phyloP scores from a whole-genome alignment of 2,329 filamentous ascomycete species.

The Amauroascus verrucosus region DNA sequence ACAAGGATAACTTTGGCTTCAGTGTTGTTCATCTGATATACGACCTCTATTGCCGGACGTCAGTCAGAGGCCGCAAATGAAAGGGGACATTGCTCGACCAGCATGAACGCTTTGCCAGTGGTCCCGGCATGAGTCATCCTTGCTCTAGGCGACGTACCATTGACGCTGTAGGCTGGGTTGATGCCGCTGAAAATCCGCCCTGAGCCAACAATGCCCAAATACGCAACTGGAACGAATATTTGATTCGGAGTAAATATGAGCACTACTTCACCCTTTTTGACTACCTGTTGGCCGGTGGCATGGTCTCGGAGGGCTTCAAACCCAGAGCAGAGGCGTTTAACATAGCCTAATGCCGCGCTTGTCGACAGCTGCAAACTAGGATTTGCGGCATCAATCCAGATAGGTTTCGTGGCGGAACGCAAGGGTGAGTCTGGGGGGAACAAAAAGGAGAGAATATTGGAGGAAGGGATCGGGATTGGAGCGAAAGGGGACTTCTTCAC shows the following conservation, averaged over 20 bases:
- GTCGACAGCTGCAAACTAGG: slow-evolving; percentile 39
- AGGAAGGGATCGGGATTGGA: slow-evolving; percentile 13
- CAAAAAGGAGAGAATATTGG: slow-evolving; percentile 16
- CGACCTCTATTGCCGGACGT: slow-evolving; percentile 33
- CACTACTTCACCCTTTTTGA: slow-evolving; percentile 40
- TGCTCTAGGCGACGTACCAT: slow-evolving; percentile 3
- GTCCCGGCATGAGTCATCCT: not conserved
- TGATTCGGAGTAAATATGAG: slow-evolving; percentile 48
- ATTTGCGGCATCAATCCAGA: slow-evolving; percentile 47
- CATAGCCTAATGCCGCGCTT: slow-evolving; percentile 41
- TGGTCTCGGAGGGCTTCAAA: slow-evolving; percentile 31
- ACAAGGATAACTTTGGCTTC: slow-evolving; percentile 42
- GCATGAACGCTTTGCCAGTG: not conserved
- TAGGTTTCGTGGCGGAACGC: slow-evolving; percentile 31
- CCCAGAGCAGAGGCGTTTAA: slow-evolving; percentile 43
- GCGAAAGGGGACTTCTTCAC: slow-evolving; percentile 9
- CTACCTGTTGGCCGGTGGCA: slow-evolving; percentile 28
- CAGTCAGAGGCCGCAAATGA: not conserved
- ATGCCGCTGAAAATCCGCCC: slow-evolving; percentile 47
- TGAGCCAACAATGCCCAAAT: slow-evolving; percentile 45
- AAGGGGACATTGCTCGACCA: not conserved
- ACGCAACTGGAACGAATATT: slow-evolving; percentile 47
- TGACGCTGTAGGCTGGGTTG: slow-evolving; percentile 43
- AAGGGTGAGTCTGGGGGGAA: slow-evolving; percentile 12
- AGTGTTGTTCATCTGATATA: slow-evolving; percentile 44